Evolutionary conservation across 2,329 filamentous ascomycete species (phyloP).

Genomic region (Diaporthe nobilis): DNA sequence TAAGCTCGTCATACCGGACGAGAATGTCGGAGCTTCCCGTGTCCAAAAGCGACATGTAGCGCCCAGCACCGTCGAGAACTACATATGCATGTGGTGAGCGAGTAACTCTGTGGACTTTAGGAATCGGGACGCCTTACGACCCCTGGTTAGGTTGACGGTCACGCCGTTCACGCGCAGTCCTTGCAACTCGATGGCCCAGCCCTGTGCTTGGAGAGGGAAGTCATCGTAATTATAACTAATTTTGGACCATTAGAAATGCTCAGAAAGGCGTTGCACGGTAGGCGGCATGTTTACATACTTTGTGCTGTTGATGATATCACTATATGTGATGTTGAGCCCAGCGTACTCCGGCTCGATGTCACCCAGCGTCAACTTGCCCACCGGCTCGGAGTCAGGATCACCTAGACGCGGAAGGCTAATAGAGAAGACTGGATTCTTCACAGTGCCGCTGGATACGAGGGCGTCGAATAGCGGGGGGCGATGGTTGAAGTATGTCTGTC

Average conservation of each 20-base stretch:
- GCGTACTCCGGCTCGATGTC: constrained; percentile 15
- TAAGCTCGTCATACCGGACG: not conserved
- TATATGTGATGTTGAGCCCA: constrained; percentile 14
- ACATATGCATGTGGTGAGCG: not conserved
- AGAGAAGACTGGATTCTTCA: not conserved
- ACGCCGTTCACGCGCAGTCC: constrained; percentile 12
- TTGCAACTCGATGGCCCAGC: constrained; percentile 21
- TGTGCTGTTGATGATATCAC: constrained; percentile 27
- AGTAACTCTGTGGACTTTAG: too few relatives aligned
- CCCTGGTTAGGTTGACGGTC: constrained; percentile 9
- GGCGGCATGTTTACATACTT: not conserved
- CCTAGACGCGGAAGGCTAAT: constrained; percentile 1
- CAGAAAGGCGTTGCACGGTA: rapidly evolving
- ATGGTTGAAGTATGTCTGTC: constrained; percentile 17
- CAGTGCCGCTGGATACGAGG: not conserved
- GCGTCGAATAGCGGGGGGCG: not conserved
- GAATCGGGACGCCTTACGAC: not conserved
- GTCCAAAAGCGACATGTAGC: constrained; percentile 15
- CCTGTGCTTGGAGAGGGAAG: constrained; percentile 11
- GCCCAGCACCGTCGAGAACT: constrained; percentile 6
- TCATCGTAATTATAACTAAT: not conserved
- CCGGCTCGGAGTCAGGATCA: not conserved
- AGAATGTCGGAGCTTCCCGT: constrained; percentile 16
- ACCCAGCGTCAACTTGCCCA: constrained; percentile 12
- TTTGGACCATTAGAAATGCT: not conserved